These are phyloP conservation scores for Chenopodium quinoa DNA, from an alignment of 148 eudicot species.

Conservation along the genomic window DNA sequence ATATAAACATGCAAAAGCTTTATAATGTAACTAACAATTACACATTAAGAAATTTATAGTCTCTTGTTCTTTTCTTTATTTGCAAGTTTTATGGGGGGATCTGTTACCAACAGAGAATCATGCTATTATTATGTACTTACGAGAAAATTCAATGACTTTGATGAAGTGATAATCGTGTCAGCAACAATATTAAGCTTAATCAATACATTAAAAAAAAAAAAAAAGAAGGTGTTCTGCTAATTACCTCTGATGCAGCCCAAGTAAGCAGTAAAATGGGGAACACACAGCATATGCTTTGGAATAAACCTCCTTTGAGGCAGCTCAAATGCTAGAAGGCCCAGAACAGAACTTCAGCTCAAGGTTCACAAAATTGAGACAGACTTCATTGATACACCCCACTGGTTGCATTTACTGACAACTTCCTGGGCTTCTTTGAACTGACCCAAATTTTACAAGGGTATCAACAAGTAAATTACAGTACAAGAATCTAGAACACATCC, in stretches of 20 bases:
- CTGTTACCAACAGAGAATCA: not conserved
- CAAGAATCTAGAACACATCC: slow-evolving; percentile 65
- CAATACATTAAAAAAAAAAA: not conserved
- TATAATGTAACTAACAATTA: not conserved
- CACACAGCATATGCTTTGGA: slow-evolving; percentile 4
- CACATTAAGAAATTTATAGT: not conserved
- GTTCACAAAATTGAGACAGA: slow-evolving; percentile 8
- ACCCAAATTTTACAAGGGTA: slow-evolving; percentile 48
- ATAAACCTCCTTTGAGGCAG: not conserved
- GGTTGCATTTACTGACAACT: slow-evolving; percentile 45
- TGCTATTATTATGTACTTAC: not conserved
- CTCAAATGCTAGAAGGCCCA: not conserved
- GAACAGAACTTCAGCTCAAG: not conserved
- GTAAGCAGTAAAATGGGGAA: slow-evolving; percentile 6
- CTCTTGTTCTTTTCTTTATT: not conserved
- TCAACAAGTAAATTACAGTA: slow-evolving; percentile 54
- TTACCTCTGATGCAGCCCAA: slow-evolving; percentile 20
- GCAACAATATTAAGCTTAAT: not conserved
- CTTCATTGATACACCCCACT: slow-evolving; percentile 37
- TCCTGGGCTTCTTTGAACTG: slow-evolving; percentile 48
- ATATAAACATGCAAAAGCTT: not conserved
- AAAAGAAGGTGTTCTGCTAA: not conserved
- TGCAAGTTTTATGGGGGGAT: not conserved
- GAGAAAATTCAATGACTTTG: not conserved
- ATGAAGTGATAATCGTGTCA: not conserved